These are phyloP conservation scores for Phytopythium vexans DNA, from an alignment of 352 stramenopile genomes.

Conservation along the genomic window DNA sequence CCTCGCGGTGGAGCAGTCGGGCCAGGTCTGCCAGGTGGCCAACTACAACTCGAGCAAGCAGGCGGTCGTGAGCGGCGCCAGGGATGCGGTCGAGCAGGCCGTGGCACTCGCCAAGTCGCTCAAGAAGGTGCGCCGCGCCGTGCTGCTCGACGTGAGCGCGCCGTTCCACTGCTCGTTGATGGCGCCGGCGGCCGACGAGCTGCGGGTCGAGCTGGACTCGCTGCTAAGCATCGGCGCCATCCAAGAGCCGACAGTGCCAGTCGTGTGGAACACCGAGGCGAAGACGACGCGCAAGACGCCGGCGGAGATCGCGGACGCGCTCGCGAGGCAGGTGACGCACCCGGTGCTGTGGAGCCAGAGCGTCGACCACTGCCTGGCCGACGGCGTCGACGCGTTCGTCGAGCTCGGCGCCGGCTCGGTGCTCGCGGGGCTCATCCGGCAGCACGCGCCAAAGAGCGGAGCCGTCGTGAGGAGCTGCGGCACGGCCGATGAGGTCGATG, in stretches of 20 bases:
- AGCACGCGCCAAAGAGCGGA: constrained; percentile 40
- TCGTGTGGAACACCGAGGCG: constrained; percentile 84
- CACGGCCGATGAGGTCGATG: constrained; percentile 49
- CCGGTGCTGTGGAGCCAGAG: constrained; percentile 80
- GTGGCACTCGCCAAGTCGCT: constrained; percentile 58
- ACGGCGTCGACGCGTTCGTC: constrained; percentile 48
- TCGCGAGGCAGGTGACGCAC: constrained; percentile 59
- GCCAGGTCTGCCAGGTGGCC: constrained; percentile 66
- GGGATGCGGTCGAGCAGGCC: constrained; percentile 40
- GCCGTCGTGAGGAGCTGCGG: constrained; percentile 42
- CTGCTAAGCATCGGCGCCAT: constrained; percentile 23
- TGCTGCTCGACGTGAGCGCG: constrained; percentile 76
- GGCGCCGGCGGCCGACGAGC: constrained; percentile 49
- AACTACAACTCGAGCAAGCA: constrained; percentile 91
- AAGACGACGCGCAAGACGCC: constrained; percentile 33
- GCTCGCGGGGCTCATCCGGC: constrained; percentile 70
- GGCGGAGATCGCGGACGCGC: constrained; percentile 33
- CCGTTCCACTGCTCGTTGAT: constrained; percentile 85
- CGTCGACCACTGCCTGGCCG: constrained; percentile 66
- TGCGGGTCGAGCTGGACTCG: constrained; percentile 37
- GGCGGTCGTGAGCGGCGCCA: constrained; percentile 77
- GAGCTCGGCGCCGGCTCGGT: constrained; percentile 73
- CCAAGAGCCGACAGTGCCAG: constrained; percentile 36
- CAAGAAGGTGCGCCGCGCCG: constrained; percentile 67
- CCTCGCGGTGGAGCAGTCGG: constrained; percentile 25